Evolutionary conservation across 371 early-diverging fungal species (phyloP), one percentile per base, ranked within the genome.

Genomic region (Mucor sp.): DNA sequence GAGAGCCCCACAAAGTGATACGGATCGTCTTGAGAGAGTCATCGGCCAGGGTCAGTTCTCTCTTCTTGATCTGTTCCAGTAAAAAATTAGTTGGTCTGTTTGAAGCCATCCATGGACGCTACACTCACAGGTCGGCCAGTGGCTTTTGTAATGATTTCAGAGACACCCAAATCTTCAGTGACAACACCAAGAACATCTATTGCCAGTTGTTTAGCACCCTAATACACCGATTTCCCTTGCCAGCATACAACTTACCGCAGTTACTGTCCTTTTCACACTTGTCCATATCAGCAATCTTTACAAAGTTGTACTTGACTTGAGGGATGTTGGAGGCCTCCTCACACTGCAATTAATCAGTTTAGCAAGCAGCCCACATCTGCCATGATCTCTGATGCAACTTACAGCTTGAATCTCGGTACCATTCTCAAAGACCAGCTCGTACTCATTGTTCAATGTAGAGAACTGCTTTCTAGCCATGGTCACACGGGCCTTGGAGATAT

Each of bases 1-100:
- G 82, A 7, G 80, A 63, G 39, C 94, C 98, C 98, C 99, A 99
- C 48, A 99, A 80, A 8, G 99, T 97, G 28, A 93, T 57, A 6
- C 91, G 84, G 27, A 96, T 89, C n/a, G 84, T 78, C 60, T 78
- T 91, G 15, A 78, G 82, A 23, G 89, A 85, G 47, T 88, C 84
- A 75, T 99, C 99, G 0, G 91, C 96, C 43, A 99, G 65, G 0
- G 78, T 79, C 50, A 98, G 27, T 6, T 98, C 98, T 56, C 97
- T 89, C 77, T 97, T 99, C 61, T 80, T 77, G 47, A 91, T 67
- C 92, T 91, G 74, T 12, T 50, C 1, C 19, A 53, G 23, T 8
- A 50, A 2, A 30, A 30, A 8, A 53, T 53, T 6, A 53, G 27
- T 15, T 0, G 12, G n/a, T n/a, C n/a, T n/a, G n/a, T n/a, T n/a